These are phyloP conservation scores for Castanea mollissima DNA, from an alignment of 306 rosid species.

Conservation along the genomic window DNA sequence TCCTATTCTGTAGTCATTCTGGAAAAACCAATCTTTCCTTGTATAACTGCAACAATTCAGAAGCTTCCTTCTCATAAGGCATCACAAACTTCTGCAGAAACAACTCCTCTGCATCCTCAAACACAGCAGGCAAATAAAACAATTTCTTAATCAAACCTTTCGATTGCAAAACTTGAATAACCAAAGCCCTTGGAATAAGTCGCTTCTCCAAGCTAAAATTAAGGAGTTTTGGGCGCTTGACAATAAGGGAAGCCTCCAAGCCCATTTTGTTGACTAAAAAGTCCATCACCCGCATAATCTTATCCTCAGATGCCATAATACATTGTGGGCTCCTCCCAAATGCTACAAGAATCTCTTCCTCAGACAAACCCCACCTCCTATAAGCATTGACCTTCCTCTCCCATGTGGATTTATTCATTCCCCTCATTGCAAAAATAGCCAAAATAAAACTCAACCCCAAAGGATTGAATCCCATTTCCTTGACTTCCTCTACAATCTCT, in stretches of 20 bases:
- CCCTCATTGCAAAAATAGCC: conserved; percentile 30
- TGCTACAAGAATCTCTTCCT: conserved; percentile 31
- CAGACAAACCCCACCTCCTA: conserved; percentile 60
- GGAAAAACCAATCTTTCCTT: conserved; percentile 9
- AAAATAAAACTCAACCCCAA: neutral
- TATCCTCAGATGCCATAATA: conserved; percentile 33
- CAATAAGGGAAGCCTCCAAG: conserved; percentile 17
- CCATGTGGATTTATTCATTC: conserved; percentile 34
- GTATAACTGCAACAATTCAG: conserved; percentile 32
- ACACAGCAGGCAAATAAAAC: neutral
- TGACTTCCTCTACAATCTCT: conserved; percentile 20
- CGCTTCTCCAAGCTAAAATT: conserved; percentile 38
- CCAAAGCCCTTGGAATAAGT: conserved; percentile 41
- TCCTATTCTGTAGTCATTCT: neutral
- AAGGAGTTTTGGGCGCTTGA: neutral
- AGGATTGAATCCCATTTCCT: conserved; percentile 40
- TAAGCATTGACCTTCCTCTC: conserved; percentile 30
- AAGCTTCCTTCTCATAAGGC: conserved; percentile 13
- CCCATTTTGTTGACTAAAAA: conserved; percentile 40
- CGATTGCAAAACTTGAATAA: conserved; percentile 26
- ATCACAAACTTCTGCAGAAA: conserved; percentile 29
- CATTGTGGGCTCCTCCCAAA: conserved; percentile 40
- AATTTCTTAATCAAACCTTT: conserved; percentile 30
- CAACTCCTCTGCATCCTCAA: neutral
- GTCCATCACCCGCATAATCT: conserved; percentile 36